Base-by-base conservation (phyloP, 75 land plant genomes). In the Ceratopteris richardii region DNA sequence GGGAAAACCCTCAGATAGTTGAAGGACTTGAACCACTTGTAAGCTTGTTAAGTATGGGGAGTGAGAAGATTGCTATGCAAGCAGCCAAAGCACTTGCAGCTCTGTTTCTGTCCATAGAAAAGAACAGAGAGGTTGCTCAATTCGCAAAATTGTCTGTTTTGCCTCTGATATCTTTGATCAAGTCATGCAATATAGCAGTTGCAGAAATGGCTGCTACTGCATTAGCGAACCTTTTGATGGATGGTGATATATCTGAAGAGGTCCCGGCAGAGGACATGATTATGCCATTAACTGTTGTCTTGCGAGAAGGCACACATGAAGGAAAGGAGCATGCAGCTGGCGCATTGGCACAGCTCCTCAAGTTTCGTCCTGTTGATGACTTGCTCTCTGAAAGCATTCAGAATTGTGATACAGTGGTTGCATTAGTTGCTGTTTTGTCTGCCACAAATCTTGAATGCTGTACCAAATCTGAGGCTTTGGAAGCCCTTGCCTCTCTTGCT, bases 311-410 rank as follows among this genome's bases (percentile, higher is more conserved):
- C 42, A 74, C 85, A 13, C 44, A 65, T 56, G 68, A 62, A 61
- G 98, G 96, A 24, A 86, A 71, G 71, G 82, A 90, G 22, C 87
- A 79, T 77, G 90, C 91, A 57, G 90, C 98, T 50, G 82, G 92
- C 25, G 98, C 91, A 23, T 69, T 94, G 56, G 96, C 85, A 0
- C 87, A 80, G 28, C 74, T 94, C 43, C 83, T 94, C 4, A 60
- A 57, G 17, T 70, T 75, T 53, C 80, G 82, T 17, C 60, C 72
- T 14, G 58, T 81, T 60, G 91, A 86, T 66, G 56, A 70, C 51
- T 58, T 58, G 18, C 23, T 94, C 13, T 76, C 77, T 33, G 96
- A 86, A 51, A 77, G 76, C 71, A 71, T 94, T 18, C 88, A 94
- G 60, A 72, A 71, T 42, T 70, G 83, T 63, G 96, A 85, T 36